Base-by-base conservation (phyloP, 768 basidiomycete species). In the Tricholoma flavovirens region DNA sequence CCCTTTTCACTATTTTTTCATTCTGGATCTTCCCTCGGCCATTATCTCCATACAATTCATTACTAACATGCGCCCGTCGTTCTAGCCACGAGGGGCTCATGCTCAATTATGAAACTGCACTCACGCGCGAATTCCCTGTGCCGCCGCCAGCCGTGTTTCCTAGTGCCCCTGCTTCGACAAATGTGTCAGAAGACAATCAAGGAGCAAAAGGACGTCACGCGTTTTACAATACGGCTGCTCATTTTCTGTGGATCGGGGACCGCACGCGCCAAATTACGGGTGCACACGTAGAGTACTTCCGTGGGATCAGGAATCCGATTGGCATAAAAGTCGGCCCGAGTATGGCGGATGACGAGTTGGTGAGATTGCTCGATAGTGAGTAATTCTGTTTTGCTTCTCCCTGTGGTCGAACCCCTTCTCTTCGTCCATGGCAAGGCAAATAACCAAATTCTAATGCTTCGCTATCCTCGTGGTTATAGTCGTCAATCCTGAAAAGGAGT, bases 181-280 rank as follows among this genome's bases (percentile, higher is more conserved):
- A 43, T 10, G 19, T 49, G 9, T 51, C 60, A n/a, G 17, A 57
- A 22, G 19, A 8, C 3, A 32, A 11, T 32, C 30, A 32, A 32
- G 9, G 42, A 12, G 10, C 56, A 14, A 49, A 49, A 48, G 32
- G 59, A 29, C 56, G 52, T 3, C 75, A 70, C 43, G 83, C 79
- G 35, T 81, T 79, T 68, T 98, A 96, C 73, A 96, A 98, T 67
- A 89, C 90, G 14, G 91, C 92, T 2, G 90, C 93, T 7, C 94
- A 95, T 69, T 96, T 97, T 72, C 71, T 98, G 50, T 99, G 96
- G 96, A 91, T 99, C 53, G 96, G 96, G 0, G 97, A 99, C 71
- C 83, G 96, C 51, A 99, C 96, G 4, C 77, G 96, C 38, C 92
- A 96, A 70, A 75, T 98, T 0, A 82, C 84, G 46, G 93, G 94